phyloP scores from a whole-genome alignment of 1,139 yeast species.

The Debaryomyces sp. region DNA sequence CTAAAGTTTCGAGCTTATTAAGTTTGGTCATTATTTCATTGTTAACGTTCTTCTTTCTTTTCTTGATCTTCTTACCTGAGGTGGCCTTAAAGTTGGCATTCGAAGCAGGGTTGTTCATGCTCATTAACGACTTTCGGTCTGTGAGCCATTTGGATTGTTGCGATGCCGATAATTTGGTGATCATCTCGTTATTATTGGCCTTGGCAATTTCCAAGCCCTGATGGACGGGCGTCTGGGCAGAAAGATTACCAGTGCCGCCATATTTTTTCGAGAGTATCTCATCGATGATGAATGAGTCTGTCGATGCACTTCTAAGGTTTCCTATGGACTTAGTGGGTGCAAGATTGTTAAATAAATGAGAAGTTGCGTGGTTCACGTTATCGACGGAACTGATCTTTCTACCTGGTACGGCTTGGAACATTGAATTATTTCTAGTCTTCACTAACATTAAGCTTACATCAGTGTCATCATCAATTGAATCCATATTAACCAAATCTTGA shows the following conservation, averaged over 20 bases:
- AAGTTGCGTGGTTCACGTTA: slow-evolving; percentile 5
- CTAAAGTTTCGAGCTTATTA: slow-evolving; percentile 8
- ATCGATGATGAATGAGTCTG: slow-evolving; percentile 38
- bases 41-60: slow-evolving; percentile 4
- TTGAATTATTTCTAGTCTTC: slow-evolving; percentile 27
- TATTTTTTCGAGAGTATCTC: slow-evolving; percentile 31
- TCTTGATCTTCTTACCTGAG: not conserved
- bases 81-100: slow-evolving; percentile 1
- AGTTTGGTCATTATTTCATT: slow-evolving; percentile 9
- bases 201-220: slow-evolving; percentile 9
- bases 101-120: slow-evolving; percentile 3
- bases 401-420: slow-evolving; percentile 6
- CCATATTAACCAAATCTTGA: slow-evolving; percentile 27
- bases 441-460: slow-evolving; percentile 25
- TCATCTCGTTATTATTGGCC: slow-evolving; percentile 15
- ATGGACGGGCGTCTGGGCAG: slow-evolving; percentile 1
- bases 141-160: slow-evolving; percentile 4
- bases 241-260: slow-evolving; percentile 17
- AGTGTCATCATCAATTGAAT: slow-evolving; percentile 21
- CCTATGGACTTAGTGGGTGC: slow-evolving; percentile 28
- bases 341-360: slow-evolving; percentile 10
- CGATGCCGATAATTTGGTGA: slow-evolving; percentile 10
- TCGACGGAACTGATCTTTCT: slow-evolving; percentile 9
- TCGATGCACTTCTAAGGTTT: slow-evolving; percentile 37
- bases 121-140: slow-evolving; percentile 1